Conservation (phyloP, 2,329 filamentous ascomycete genomes). For the Trichophyton equinum region DNA sequence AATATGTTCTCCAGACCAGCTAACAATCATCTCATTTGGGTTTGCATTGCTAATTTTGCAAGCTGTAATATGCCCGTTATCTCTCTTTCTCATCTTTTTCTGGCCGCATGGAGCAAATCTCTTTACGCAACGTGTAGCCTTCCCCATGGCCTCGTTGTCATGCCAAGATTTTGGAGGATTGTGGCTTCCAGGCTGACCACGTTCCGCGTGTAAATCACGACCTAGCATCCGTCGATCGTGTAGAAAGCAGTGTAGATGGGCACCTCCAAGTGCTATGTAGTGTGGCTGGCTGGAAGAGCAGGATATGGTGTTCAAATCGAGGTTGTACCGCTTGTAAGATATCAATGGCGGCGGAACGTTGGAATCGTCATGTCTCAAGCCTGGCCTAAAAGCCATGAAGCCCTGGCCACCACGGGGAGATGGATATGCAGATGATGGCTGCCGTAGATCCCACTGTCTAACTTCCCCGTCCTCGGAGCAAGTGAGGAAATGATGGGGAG, state of each 20-base stretch:
- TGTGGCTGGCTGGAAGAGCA: slow-evolving; percentile 55
- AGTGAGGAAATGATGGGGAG: slow-evolving; percentile 54
- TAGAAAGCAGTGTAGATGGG: slow-evolving; percentile 55
- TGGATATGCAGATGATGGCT: slow-evolving; percentile 53
- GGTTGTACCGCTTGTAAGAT: slow-evolving; percentile 49
- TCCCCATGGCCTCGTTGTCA: slow-evolving; percentile 44
- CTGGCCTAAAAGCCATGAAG: slow-evolving; percentile 30
- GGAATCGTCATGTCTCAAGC: slow-evolving; percentile 34
- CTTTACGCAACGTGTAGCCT: slow-evolving; percentile 53
- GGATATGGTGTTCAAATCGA: slow-evolving; percentile 57
- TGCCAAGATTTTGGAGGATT: slow-evolving; percentile 32
- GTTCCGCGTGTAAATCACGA: slow-evolving; percentile 43
- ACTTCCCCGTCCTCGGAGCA: slow-evolving; percentile 61
- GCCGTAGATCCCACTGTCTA: slow-evolving; percentile 54
- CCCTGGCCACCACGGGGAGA: slow-evolving; percentile 35
- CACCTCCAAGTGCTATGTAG: slow-evolving; percentile 57
- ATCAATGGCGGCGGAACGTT: slow-evolving; percentile 52
- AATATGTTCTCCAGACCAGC: slow-evolving; percentile 55
- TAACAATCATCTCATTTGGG: slow-evolving; percentile 55
- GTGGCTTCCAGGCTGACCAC: slow-evolving; percentile 33
- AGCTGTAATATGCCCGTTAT: slow-evolving; percentile 54
- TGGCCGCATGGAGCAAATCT: slow-evolving; percentile 54
- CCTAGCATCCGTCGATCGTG: slow-evolving; percentile 58
- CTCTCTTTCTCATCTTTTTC: slow-evolving; percentile 31
- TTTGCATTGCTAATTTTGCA: slow-evolving; percentile 59